A percentile compares a stretch with the other conserved stretches of the same genome.
Evolutionary conservation across 2,329 filamentous ascomycete species (phyloP).

Genomic region (Fusarium torulosum): DNA sequence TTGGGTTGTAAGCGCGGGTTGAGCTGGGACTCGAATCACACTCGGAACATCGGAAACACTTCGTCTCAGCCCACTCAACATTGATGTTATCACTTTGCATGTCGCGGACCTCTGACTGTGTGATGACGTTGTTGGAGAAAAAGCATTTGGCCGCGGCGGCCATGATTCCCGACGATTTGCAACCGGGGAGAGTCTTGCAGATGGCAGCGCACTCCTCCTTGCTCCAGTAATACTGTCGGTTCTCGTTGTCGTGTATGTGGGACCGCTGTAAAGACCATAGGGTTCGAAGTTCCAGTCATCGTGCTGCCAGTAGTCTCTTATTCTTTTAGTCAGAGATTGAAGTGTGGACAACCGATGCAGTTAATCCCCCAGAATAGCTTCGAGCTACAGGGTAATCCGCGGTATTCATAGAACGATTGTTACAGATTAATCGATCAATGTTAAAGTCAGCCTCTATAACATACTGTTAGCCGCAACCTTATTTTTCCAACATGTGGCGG

Average conservation of each 20-base stretch:
- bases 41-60: neutral
- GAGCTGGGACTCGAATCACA: neutral
- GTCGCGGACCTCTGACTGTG: neutral
- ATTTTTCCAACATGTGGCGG: too few relatives aligned
- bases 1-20: neutral
- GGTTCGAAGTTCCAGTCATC: neutral
- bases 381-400: too few relatives aligned
- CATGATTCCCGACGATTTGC: neutral
- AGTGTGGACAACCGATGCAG: too few relatives aligned
- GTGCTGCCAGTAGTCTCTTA: too few relatives aligned
- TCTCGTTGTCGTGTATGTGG: neutral
- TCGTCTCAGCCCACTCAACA: neutral
- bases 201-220: neutral
- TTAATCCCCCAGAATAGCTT: too few relatives aligned
- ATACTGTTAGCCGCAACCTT: too few relatives aligned
- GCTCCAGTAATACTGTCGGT: too few relatives aligned
- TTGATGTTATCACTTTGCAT: neutral
- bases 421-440: too few relatives aligned
- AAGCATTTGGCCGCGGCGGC: neutral
- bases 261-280: neutral
- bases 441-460: too few relatives aligned
- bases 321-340: too few relatives aligned
- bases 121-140: neutral
- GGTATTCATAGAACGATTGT: too few relatives aligned
- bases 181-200: neutral